Percentiles rank a stretch among this genome's conserved stretches.
phyloP scores from a whole-genome alignment of 257 asterid genomes.

The Lavandula angustifolia region DNA sequence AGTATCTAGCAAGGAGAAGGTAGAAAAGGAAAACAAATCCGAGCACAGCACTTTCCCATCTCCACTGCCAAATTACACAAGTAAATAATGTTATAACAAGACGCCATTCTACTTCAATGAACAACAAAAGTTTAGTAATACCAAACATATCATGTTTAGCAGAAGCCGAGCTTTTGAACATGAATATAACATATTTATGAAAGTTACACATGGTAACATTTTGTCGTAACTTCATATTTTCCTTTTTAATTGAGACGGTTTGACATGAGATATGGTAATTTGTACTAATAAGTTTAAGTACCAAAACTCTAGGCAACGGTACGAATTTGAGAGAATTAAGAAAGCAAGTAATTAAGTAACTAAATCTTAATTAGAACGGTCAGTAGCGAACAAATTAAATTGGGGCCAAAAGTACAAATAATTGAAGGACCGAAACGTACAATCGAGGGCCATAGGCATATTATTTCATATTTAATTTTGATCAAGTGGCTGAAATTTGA shows the following conservation, averaged over 20 bases:
- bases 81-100: neutral
- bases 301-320: no score
- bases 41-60: conserved; percentile 94
- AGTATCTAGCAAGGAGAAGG: conserved; percentile 67
- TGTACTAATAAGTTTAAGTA: no score
- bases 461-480: neutral
- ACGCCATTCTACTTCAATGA: neutral
- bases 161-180: neutral
- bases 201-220: no score
- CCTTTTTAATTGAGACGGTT: neutral
- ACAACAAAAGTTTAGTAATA: no score
- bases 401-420: conserved; percentile 3
- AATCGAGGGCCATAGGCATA: neutral
- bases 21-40: conserved; percentile 86
- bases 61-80: conserved; percentile 66
- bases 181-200: no score
- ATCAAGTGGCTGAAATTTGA: conserved; percentile 3
- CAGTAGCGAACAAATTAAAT: neutral
- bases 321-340: no score
- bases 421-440: conserved; percentile 15
- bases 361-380: no score
- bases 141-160: no score
- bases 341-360: no score
- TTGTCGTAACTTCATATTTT: no score
- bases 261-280: neutral